Conservation (phyloP, 2,329 filamentous ascomycete genomes). For the Knufia fluminis region DNA sequence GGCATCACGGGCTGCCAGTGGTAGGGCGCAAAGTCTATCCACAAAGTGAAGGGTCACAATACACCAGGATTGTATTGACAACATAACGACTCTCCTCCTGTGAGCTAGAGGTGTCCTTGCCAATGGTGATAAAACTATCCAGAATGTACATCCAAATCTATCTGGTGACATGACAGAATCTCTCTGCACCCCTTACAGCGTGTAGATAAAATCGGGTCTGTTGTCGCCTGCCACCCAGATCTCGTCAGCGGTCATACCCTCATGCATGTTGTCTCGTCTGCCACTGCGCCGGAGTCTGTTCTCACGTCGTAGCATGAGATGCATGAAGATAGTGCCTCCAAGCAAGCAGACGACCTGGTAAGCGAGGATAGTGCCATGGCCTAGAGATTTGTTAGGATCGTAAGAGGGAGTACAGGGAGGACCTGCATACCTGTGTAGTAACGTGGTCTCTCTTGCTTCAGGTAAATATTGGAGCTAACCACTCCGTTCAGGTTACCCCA, state of each 20-base stretch:
- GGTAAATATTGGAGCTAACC: constrained; percentile 61
- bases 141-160: neutral
- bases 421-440: constrained; percentile 34
- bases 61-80: too few species aligned
- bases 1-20: too few species aligned
- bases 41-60: too few species aligned
- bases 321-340: constrained; percentile 39
- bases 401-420: neutral
- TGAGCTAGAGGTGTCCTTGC: too few species aligned
- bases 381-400: constrained; percentile 35
- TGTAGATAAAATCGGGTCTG: constrained; percentile 14
- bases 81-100: too few species aligned
- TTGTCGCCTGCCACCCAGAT: constrained; percentile 14
- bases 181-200: constrained; percentile 6
- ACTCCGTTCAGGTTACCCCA: constrained; percentile 90
- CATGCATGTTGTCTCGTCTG: constrained; percentile 13
- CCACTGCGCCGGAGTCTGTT: constrained; percentile 12
- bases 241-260: constrained; percentile 10
- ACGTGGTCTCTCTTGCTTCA: constrained; percentile 46
- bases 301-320: constrained; percentile 14
- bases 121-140: too few species aligned
- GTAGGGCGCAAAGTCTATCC: too few species aligned
- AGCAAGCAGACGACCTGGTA: constrained; percentile 63
- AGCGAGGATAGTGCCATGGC: constrained; percentile 64
- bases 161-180: neutral